These are phyloP conservation scores for Ustilaginoidea virens DNA, from an alignment of 2,329 filamentous ascomycete species.

Conservation along the genomic window DNA sequence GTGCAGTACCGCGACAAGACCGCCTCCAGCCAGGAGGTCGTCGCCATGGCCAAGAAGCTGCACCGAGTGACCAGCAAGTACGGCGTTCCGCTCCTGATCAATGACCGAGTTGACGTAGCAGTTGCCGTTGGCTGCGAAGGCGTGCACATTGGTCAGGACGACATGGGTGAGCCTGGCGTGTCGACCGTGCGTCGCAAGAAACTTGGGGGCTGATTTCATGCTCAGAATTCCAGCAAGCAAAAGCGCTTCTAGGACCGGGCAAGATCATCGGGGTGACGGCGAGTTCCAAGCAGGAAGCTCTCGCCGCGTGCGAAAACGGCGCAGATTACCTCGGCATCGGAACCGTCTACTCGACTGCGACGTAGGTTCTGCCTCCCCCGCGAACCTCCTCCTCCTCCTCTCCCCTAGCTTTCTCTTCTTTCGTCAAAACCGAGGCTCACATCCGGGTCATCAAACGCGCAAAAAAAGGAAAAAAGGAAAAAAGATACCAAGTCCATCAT, in stretches of 20 bases:
- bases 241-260: constrained; percentile 54
- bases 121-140: constrained; percentile 77
- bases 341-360: constrained; percentile 73
- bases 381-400: no score
- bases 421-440: no score
- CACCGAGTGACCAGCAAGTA: constrained; percentile 54
- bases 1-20: constrained; percentile 88
- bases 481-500: constrained; percentile 62
- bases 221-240: constrained; percentile 32
- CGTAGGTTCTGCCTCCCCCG: no score
- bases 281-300: constrained; percentile 58
- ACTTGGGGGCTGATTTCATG: background rate
- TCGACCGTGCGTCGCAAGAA: background rate
- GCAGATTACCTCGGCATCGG: constrained; percentile 87
- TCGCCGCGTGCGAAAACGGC: constrained; percentile 55
- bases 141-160: constrained; percentile 90
- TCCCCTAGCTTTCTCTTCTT: no score
- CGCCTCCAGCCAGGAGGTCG: constrained; percentile 54
- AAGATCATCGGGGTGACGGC: constrained; percentile 84
- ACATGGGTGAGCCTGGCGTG: constrained; percentile 46
- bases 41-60: constrained; percentile 54
- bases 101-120: constrained; percentile 83
- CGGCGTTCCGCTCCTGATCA: constrained; percentile 72
- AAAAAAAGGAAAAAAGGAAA: constrained; percentile 53
- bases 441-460: no score